Base-by-base conservation (phyloP, 1,284 basidiomycete species). In the Puccinia coronata region DNA sequence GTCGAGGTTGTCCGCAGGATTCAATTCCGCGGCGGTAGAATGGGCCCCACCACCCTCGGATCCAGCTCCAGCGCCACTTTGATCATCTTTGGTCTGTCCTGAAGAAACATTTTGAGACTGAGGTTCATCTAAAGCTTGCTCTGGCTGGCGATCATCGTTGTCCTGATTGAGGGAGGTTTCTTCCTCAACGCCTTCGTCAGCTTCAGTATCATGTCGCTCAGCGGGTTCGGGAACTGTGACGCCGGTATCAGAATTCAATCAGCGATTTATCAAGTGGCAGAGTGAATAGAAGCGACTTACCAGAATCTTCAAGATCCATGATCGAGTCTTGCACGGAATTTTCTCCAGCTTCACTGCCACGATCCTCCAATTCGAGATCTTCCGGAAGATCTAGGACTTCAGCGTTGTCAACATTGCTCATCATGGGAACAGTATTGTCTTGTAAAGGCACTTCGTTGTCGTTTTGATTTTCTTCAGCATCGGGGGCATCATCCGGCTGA, bases 401-500 rank as follows among this genome's bases (percentile, higher is more conserved):
- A 34, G 67, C 39, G 43, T 80, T 80, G 39, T 80, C 78, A n/a
- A 80, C 78, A 72, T 80, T 69, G 41, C 72, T 69, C 78, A 80
- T 80, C 78, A 80, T 80, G 12, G 78, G 78, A 18, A 72, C 57
- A 11, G 53, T 34, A 41, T 72, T 61, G 23, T 71, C 53, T 57
- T 72, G 49, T 18, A 36, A 14, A 23, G 53, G 53, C 6, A 20
- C 43, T 57, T 80, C 78, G 34, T 14, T 34, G 2, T 78, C 31
- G 43, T 72, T 76, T 73, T 80, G 65, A 61, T 53, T 71, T 43
- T 80, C 79, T 31, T 63, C 77, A 14, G 75, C 78, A 28, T 83
- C 82, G 20, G 67, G 55, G n/a, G 80, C 71, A 34, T 82, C 75
- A 11, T 82, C 79, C 55, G 67, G 70, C 36, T 71, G 72, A 71